These are phyloP conservation scores for Carex kokanica DNA, from an alignment of 176 grass and related monocot genomes.

Conservation along the genomic window DNA sequence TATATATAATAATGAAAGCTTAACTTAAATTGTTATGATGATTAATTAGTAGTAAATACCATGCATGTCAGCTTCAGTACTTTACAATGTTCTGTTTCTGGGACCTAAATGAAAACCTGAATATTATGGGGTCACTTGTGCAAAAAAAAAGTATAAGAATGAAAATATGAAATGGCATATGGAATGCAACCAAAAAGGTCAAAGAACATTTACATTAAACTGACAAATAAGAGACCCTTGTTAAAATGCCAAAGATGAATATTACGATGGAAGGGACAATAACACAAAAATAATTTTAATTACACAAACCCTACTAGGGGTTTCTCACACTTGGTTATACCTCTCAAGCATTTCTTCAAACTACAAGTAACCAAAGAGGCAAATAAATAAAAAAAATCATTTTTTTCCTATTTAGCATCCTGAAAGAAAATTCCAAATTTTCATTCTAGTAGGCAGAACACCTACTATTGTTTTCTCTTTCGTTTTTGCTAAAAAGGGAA, in stretches of 20 bases:
- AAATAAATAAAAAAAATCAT: not conserved
- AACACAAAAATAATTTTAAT: not conserved
- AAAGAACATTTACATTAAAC: not conserved
- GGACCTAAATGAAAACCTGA: not conserved
- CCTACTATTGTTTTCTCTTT: not conserved
- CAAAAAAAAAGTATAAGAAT: not conserved
- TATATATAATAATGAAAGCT: not conserved
- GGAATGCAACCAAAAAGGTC: not conserved
- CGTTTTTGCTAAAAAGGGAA: not conserved
- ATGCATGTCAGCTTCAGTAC: not conserved
- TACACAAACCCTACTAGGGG: not conserved
- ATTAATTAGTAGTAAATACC: not conserved
- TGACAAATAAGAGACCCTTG: not conserved
- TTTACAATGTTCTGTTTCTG: not conserved
- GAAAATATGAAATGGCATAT: not conserved
- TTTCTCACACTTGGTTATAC: not conserved
- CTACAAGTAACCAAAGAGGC: not conserved
- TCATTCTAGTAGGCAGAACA: no score
- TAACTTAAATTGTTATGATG: not conserved
- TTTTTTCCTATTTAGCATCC: not conserved
- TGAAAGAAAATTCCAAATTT: not conserved
- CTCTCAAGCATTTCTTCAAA: not conserved
- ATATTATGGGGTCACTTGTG: not conserved
- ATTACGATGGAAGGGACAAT: not conserved
- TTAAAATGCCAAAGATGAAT: not conserved